Evolutionary conservation across 352 stramenopile genomes (phyloP), one percentile per base, ranked within the genome.

Genomic region (Phytophthora citrophthora): DNA sequence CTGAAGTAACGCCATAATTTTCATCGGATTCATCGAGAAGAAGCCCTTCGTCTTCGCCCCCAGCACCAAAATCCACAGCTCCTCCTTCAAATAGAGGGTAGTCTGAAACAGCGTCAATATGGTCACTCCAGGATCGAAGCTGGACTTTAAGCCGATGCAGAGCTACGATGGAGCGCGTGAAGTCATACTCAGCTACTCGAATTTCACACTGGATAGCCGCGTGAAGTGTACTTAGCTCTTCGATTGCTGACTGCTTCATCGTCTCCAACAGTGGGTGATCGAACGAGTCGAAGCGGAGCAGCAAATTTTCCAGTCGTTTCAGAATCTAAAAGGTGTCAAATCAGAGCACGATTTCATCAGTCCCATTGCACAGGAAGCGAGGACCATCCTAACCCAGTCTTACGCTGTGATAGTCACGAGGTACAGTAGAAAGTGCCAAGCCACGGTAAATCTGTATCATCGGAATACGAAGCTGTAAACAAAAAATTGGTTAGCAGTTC

Each of bases 101-200:
- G 31, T 94, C 85, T 6, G 83, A 91, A 36, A 91, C 71, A 36
- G 67, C 73, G 62, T 94, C 85, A 49, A 94, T 92, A 64, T 94
- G 85, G 31, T 94, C 83, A 61, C 83, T 90, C 85, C 85, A 94
- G 7, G 76, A 81, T 8, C 74, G 77, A 18, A 92, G 39, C 39
- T 81, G 73, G 12, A 72, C 64, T 65, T 93, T 94, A 31, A 93
- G 81, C 15, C 79, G 79, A 57, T 93, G 82, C 11, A 94, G 48
- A 16, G 81, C 76, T 13, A 91, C 79, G 63, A 92, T 91, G 24
- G 83, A 80, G 51, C 86, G 82, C 8, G 83, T 92, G 44, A 92
- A 89, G 43, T 94, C 81, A 51, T 92, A 91, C 56, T 93, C 81
- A 11, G 79, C 62, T 53, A 93, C 79, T 18, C 72, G 77, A 47